Base-by-base conservation (phyloP, 2,329 filamentous ascomycete species). In the Epichloe hybrida region DNA sequence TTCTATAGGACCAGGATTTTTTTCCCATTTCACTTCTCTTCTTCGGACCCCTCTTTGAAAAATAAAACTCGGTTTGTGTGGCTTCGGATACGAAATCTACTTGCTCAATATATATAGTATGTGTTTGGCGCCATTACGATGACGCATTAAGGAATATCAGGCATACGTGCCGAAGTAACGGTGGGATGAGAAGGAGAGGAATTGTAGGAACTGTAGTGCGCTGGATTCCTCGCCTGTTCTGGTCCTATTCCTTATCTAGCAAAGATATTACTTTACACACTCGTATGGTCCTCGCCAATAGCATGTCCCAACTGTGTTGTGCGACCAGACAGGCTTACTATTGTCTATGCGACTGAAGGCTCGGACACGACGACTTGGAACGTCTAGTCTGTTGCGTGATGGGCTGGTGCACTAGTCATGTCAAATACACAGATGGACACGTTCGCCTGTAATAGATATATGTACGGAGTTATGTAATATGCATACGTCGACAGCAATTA, bases 61-160 rank as follows among this genome's bases (percentile, higher is more conserved):
- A 37, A 12, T 7, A 36, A 38, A 13, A 13, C 15, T 38, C 12
- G 36, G 23, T 40, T n/a, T 46, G 35, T 23, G 3, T 20, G 45
- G 11, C 21, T 20, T 41, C 37, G 37, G 15, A 38, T 46, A 38
- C 39, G 37, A 27, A 27, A 12, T 48, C 21, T 31, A 17, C 35
- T 48, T 48, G 12, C 46, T 34, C 12, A 31, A 40, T 6, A 36
- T 42, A 36, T 48, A 20, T n/a, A 48, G 40, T 44, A 53, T 52
- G 55, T 54, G 50, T 39, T 49, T 54, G 53, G 56, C 48, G 41
- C 52, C 53, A 46, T 48, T 27, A 52, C 41, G 52, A 58, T 57
- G 53, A 52, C 49, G 44, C 50, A 52, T 55, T 39, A 52, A 39
- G 52, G 53, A 23, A 52, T 51, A 34, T 55, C 39, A 34, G 50